Percentiles rank a stretch among this genome's conserved stretches.
Evolutionary conservation across 1,139 yeast species (phyloP).

Genomic region (Candida sp.): DNA sequence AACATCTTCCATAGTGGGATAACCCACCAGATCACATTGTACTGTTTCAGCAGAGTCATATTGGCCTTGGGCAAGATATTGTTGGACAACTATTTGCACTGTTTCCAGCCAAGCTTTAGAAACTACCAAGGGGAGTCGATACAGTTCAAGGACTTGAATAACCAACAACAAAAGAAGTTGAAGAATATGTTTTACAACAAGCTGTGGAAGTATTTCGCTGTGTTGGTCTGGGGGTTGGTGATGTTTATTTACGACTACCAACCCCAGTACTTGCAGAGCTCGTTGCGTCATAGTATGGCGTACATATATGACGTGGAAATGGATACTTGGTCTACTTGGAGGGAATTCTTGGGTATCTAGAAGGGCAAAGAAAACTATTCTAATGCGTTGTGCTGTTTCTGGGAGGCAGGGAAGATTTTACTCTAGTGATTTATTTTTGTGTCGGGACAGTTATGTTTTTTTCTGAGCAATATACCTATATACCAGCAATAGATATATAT

Average conservation of each 20-base stretch:
- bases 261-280: conserved; percentile 65
- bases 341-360: conserved; percentile 43
- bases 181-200: conserved; percentile 38
- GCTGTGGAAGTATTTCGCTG: conserved; percentile 70
- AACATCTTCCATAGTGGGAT: conserved; percentile 52
- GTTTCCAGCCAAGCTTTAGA: conserved; percentile 38
- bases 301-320: conserved; percentile 65
- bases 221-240: conserved; percentile 76
- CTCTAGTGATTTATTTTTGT: neutral
- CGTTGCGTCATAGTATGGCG: conserved; percentile 74
- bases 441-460: too few relatives aligned
- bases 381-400: neutral
- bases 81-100: conserved; percentile 40
- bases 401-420: neutral
- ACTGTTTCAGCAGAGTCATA: conserved; percentile 62
- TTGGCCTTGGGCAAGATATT: conserved; percentile 56
- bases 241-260: conserved; percentile 73
- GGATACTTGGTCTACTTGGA: conserved; percentile 48
- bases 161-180: conserved; percentile 37
- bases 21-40: conserved; percentile 62
- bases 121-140: conserved; percentile 25
- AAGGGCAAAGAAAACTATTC: neutral
- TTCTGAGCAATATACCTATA: too few relatives aligned
- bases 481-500: too few relatives aligned
- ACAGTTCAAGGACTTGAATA: conserved; percentile 31